These are phyloP conservation scores for Gymnopus androsaceus DNA, from an alignment of 1,284 basidiomycete species.

Conservation along the genomic window DNA sequence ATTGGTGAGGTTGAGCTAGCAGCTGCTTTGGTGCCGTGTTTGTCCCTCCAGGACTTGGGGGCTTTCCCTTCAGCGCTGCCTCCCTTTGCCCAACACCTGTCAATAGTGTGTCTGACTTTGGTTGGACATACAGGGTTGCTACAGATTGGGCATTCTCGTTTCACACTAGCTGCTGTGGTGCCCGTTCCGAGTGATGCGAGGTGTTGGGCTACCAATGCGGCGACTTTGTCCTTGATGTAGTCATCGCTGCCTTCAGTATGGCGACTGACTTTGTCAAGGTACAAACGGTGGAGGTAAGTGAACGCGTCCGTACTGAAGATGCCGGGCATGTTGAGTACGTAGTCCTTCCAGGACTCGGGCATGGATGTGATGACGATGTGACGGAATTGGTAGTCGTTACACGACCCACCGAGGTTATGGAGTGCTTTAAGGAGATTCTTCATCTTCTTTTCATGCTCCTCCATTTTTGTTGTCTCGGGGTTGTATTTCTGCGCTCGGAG, in stretches of 20 bases:
- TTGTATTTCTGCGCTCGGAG: neutral
- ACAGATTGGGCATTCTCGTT: neutral
- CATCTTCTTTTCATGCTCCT: too few species aligned
- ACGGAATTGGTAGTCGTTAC: neutral
- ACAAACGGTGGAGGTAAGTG: neutral
- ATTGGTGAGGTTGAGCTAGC: neutral
- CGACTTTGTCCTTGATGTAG: too few species aligned
- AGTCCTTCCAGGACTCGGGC: neutral
- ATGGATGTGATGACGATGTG: neutral
- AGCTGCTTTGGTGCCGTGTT: neutral
- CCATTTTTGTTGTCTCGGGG: neutral
- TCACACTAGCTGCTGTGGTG: neutral
- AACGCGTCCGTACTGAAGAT: neutral
- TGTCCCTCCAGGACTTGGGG: too few species aligned
- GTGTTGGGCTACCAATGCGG: neutral
- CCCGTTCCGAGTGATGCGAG: neutral
- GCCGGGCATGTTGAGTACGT: neutral
- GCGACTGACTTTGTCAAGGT: too few species aligned
- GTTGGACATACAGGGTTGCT: neutral
- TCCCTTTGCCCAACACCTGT: too few species aligned
- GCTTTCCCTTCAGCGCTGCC: too few species aligned
- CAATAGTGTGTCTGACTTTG: neutral
- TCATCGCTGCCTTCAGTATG: neutral
- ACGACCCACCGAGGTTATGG: neutral
- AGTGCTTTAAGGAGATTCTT: neutral